Evolutionary conservation across 495 filamentous ascomycete species (phyloP), one percentile per base, ranked within the genome.

Genomic region (Durotheca rogersii): DNA sequence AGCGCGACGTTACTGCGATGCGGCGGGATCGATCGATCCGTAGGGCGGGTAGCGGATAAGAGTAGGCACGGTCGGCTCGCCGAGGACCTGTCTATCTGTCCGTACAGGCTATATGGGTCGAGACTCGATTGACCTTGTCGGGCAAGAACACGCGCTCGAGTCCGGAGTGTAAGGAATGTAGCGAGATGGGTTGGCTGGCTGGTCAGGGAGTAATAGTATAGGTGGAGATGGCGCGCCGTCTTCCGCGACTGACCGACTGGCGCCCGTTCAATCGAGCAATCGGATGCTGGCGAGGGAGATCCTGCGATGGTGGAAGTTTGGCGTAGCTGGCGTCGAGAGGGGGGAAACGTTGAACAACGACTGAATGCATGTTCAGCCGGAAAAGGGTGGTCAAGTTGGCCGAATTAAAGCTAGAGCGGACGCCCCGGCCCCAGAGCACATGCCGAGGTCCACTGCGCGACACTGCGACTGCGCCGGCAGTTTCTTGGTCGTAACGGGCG

Each of bases 401-500:
- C 41, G 35, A 46, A 53, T 47, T 52, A 31, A 42, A 29, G 50
- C 30, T 36, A 31, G 36, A 44, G 17, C n/a, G 48, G 41, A 17
- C n/a, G 14, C 18, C 36, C 42, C 48, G 46, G 43, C 49, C 27
- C 45, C 10, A 19, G 31, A 54, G 61, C 61, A 65, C 61, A 65
- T 65, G 61, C 61, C 61, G 61, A 65, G 61, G 61, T 64, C 47
- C 49, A 53, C 42, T 41, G 27, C 32, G 18, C 27, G 32, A 42
- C 46, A 18, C 17, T 31, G 27, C 18, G 15, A 30, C 14, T 54
- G 41, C 50, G 49, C 51, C 51, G 56, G 50, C 56, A 55, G 40
- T 54, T 60, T 51, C 27, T 47, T 48, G 53, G 42, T 19, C 37
- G 41, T 57, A 40, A 47, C 34, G 11, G 18, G 27, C 14, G 18